Evolutionary conservation across 805 yeast genomes (phyloP).

Genomic region (Middelhovenomyces tepae): DNA sequence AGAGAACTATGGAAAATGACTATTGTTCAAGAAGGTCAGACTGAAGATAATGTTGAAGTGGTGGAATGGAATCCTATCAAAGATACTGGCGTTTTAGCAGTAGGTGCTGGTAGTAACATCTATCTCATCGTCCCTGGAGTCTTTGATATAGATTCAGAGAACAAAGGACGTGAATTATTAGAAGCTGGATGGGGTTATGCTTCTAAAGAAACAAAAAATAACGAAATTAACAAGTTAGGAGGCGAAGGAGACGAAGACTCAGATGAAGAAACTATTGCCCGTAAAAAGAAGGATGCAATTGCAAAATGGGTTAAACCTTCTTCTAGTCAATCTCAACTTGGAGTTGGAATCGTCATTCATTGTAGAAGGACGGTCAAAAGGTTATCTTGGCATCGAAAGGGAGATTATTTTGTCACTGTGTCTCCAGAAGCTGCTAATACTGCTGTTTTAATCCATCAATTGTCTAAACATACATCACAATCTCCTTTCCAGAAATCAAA

Average conservation of each 20-base stretch:
- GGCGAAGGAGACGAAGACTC: constrained; percentile 26
- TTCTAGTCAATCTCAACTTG: constrained; percentile 47
- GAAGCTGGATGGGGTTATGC: constrained; percentile 92
- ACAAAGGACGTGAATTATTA: constrained; percentile 63
- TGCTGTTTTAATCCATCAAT: constrained; percentile 87
- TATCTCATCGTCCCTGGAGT: constrained; percentile 67
- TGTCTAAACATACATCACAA: constrained; percentile 89
- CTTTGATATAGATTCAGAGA: constrained; percentile 81
- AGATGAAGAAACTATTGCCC: constrained; percentile 25
- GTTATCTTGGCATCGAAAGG: constrained; percentile 92
- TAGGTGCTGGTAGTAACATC: constrained; percentile 72
- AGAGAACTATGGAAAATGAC: constrained; percentile 67
- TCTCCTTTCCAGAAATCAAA: constrained; percentile 89
- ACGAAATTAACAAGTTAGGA: constrained; percentile 22
- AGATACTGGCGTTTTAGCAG: constrained; percentile 69
- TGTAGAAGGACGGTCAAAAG: constrained; percentile 61
- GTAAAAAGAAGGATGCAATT: constrained; percentile 35
- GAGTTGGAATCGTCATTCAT: constrained; percentile 66
- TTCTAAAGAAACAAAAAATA: constrained; percentile 25
- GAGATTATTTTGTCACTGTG: constrained; percentile 94
- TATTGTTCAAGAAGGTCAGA: constrained; percentile 25
- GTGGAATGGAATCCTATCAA: constrained; percentile 86
- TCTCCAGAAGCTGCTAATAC: constrained; percentile 87
- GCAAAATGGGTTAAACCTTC: constrained; percentile 82
- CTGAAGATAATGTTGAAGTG: constrained; percentile 70